A percentile compares a stretch with the other conserved stretches of the same genome.
phyloP scores from a whole-genome alignment of 176 grass and related monocot species.

The Aegilops tauschii region DNA sequence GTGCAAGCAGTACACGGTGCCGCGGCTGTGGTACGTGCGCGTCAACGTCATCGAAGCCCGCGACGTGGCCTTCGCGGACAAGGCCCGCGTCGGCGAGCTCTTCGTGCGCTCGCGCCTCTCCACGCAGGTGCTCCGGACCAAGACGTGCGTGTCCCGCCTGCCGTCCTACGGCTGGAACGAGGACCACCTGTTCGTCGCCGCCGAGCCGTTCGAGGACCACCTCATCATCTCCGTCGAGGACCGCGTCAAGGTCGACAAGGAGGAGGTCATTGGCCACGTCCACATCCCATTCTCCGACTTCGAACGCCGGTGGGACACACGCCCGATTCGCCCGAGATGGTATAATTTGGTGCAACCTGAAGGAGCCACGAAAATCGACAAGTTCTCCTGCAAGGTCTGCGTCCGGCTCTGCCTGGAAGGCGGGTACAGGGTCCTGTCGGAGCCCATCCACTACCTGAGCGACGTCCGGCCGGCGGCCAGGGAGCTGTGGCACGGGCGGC shows the following conservation, averaged over 20 bases:
- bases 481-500: conserved; percentile 41
- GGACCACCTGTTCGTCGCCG: conserved; percentile 63
- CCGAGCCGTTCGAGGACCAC: conserved; percentile 57
- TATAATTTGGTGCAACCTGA: conserved; percentile 48
- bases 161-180: conserved; percentile 52
- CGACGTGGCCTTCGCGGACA: conserved; percentile 44
- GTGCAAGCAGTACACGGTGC: conserved; percentile 65
- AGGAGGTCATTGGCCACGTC: conserved; percentile 54
- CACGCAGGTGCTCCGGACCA: conserved; percentile 42
- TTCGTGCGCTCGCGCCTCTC: conserved; percentile 36
- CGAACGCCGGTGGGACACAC: conserved; percentile 46
- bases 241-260: conserved; percentile 52
- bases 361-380: conserved; percentile 43
- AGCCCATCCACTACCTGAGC: conserved; percentile 62
- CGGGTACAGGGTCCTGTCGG: conserved; percentile 51
- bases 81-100: conserved; percentile 48
- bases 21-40: conserved; percentile 69
- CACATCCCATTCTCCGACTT: conserved; percentile 41
- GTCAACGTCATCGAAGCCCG: conserved; percentile 52
- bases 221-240: conserved; percentile 57
- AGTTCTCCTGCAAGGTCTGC: conserved; percentile 31
- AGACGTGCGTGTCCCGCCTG: conserved; percentile 26
- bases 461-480: conserved; percentile 58
- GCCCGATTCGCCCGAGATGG: conserved; percentile 42
- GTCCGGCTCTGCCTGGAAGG: conserved; percentile 51